Evolutionary conservation across 495 filamentous ascomycete genomes (phyloP).

Genomic region (Pseudomonodictys pantanalensis): DNA sequence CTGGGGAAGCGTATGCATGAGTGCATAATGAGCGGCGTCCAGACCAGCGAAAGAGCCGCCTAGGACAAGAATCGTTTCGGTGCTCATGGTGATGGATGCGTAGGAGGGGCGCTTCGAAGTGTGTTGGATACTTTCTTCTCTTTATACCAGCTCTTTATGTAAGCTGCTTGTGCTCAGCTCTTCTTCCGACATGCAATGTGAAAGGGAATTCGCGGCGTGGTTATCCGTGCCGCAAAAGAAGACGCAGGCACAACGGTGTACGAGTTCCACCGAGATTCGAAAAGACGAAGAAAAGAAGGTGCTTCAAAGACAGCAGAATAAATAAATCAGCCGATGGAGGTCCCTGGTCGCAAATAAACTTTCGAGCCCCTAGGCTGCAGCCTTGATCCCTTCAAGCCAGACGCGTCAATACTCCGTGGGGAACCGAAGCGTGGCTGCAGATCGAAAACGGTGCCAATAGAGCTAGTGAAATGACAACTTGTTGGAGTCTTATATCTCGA

Average conservation of each 20-base stretch:
- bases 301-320: neutral
- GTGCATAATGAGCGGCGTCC: constrained; percentile 56
- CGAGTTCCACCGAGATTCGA: neutral
- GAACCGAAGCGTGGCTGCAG: constrained; percentile 1
- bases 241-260: no score
- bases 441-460: no score
- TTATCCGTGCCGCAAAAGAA: no score
- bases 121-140: no score
- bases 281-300: neutral
- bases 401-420: constrained; percentile 21
- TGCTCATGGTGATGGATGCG: constrained; percentile 12
- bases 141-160: no score
- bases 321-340: neutral
- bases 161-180: no score
- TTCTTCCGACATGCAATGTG: no score
- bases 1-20: constrained; percentile 48
- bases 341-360: neutral
- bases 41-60: constrained; percentile 63
- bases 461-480: neutral
- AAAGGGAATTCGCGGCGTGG: no score
- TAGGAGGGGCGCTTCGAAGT: no score
- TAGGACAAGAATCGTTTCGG: constrained; percentile 55
- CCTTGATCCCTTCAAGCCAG: neutral
- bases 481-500: neutral
- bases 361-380: neutral